A percentile compares a stretch with the other conserved stretches of the same genome.
Evolutionary conservation across 1,139 yeast genomes (phyloP).

Genomic region (Lodderomyces orthopsilosis): DNA sequence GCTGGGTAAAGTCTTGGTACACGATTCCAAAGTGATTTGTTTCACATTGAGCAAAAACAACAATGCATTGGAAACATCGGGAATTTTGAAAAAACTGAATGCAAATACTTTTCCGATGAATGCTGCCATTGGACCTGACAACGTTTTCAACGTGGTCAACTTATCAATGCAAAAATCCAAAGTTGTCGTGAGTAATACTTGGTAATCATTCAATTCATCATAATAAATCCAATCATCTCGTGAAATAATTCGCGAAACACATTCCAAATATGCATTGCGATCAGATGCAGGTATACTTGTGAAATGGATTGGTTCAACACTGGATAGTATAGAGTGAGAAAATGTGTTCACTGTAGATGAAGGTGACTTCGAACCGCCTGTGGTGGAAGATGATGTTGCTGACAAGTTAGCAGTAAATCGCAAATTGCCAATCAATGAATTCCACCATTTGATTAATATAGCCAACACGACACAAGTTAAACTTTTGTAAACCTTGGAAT

Average conservation of each 20-base stretch:
- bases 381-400: constrained; percentile 8
- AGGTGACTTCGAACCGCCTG: neutral
- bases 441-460: constrained; percentile 67
- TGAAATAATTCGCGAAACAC: constrained; percentile 63
- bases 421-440: constrained; percentile 46
- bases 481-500: constrained; percentile 30
- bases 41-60: constrained; percentile 61
- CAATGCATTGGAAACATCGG: constrained; percentile 61
- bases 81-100: constrained; percentile 57
- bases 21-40: constrained; percentile 31
- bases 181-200: constrained; percentile 47
- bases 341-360: neutral
- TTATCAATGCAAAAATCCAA: constrained; percentile 54
- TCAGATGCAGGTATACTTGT: constrained; percentile 34
- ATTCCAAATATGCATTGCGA: constrained; percentile 70
- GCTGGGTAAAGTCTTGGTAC: constrained; percentile 18
- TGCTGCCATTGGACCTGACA: constrained; percentile 62
- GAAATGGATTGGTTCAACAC: constrained; percentile 10
- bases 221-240: constrained; percentile 58
- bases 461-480: constrained; percentile 35
- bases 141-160: constrained; percentile 49
- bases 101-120: constrained; percentile 83
- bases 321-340: neutral
- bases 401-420: constrained; percentile 12
- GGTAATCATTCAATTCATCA: constrained; percentile 24